Percentiles rank a stretch among this genome's conserved stretches.
Evolutionary conservation across 768 basidiomycete species (phyloP).

Genomic region (Suillus subalutaceus): DNA sequence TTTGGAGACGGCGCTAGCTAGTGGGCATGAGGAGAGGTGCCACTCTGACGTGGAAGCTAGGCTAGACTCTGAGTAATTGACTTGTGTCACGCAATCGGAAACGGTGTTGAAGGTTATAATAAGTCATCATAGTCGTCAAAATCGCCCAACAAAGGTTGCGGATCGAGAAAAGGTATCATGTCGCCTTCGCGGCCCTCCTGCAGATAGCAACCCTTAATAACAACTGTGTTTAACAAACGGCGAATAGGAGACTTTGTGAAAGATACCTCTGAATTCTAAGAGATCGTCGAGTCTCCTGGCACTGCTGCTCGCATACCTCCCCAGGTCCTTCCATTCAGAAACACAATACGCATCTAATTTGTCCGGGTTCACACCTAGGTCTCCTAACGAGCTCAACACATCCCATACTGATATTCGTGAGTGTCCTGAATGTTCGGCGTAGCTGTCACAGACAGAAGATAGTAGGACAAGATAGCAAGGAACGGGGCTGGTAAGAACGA

Average conservation of each 20-base stretch:
- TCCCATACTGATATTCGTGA: slow-evolving; percentile 45
- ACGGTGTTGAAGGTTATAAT: slow-evolving; percentile 41
- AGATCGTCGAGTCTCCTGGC: slow-evolving; percentile 71
- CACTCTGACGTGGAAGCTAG: slow-evolving; percentile 66
- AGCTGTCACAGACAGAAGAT: slow-evolving; percentile 66
- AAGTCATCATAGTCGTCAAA: slow-evolving; percentile 9
- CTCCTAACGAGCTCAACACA: slow-evolving; percentile 36
- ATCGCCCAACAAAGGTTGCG: slow-evolving; percentile 16
- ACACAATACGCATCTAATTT: slow-evolving; percentile 69
- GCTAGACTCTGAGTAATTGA: slow-evolving; percentile 75
- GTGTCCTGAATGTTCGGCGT: slow-evolving; percentile 77
- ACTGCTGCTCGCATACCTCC: slow-evolving; percentile 66
- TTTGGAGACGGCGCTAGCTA: slow-evolving; percentile 26
- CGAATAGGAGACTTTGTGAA: slow-evolving; percentile 28
- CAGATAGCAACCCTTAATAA: slow-evolving; percentile 53
- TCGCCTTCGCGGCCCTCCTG: slow-evolving; percentile 60
- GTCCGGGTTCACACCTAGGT: slow-evolving; percentile 70
- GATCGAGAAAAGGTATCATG: slow-evolving; percentile 54
- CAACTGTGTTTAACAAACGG: slow-evolving; percentile 22
- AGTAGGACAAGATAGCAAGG: slow-evolving; percentile 72
- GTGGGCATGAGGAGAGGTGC: slow-evolving; percentile 59
- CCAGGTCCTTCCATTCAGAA: slow-evolving; percentile 70
- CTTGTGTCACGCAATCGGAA: slow-evolving; percentile 70
- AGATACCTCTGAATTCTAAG: slow-evolving; percentile 67
- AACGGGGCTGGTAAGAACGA: slow-evolving; percentile 74